Base-by-base conservation (phyloP, 2,329 filamentous ascomycete species). In the Hypomyces perniciosus region DNA sequence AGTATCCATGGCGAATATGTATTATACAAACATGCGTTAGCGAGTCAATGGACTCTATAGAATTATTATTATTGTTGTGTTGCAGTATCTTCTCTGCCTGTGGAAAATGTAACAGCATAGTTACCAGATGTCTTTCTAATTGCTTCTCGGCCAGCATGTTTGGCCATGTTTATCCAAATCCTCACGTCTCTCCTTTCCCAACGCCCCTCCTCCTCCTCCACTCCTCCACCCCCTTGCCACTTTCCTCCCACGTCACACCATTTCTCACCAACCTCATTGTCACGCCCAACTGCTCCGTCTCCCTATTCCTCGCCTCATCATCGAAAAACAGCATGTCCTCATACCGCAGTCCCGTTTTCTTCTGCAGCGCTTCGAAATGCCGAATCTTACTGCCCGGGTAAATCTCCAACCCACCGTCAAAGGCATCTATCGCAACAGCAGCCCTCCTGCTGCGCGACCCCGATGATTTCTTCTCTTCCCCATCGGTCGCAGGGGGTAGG, bases 251-350 rank as follows among this genome's bases (percentile, higher is more conserved):
- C 2, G 79, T 84, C 48, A 96, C 82, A 0, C 91, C 91, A 65
- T 95, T 85, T 50, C 80, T 73, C 1, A 97, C 85, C 45, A 96
- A 71, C 63, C 83, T 83, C 81, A 97, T 95, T 0, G 86, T 88
- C 3, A 95, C 86, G 0, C 91, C 91, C 45, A 96, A 62, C 28
- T 65, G 72, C 71, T 85, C 82, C 1, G 95, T 92, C 64, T 96
- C 90, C 52, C 81, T 76, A 64, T 97, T 97, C 54, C 92, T 73
- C 47, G 78, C 76, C 78, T 97, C 92, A 61, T 97, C 92, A 60
- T 97, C 92, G 59, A 97, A 97, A 68, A 97, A 97, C 33, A 97
- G 67, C 85, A 97, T 95, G 44, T 96, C 89, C 56, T 86, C 79
- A 62, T 82, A 95, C 5, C 74, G 71, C 3, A 96, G 68, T 1